Base-by-base conservation (phyloP, 768 basidiomycete genomes). In the Xanthoconium stramineum region DNA sequence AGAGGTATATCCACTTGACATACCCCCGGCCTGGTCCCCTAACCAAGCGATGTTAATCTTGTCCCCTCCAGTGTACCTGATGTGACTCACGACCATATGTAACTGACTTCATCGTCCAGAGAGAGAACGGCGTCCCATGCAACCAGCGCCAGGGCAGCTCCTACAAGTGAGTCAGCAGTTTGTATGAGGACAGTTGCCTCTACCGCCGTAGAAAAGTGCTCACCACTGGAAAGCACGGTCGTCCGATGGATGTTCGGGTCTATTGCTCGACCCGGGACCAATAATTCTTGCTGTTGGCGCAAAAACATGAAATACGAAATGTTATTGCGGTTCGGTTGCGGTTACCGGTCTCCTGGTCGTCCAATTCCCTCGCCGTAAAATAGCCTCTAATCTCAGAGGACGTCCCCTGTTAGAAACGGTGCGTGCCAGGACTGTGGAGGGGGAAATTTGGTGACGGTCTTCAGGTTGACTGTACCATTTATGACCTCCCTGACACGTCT, bases 21-120 rank as follows among this genome's bases (percentile, higher is more conserved):
- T 57, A 24, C 14, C 29, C 10, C 19, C 57, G 20, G 24, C 32
- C n/a, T 2, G 57, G n/a, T 33, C 55, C 56, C 47, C 65, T 65
- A 32, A 36, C 14, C 33, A 32, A 39, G 17, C 1, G 7, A 24
- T 24, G 24, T 24, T 24, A 24, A 24, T 24, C 24, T 24, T 24
- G 24, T 24, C 24, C 24, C 24, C 24, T 24, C 24, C 24, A 24
- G 24, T 24, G 24, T 24, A 24, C 24, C 24, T 24, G 24, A 17
- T 13, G 29, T 30, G 38, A 67, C 65, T 64, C 48, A 66, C 65
- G 38, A 39, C 65, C 65, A 66, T 44, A 66, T 66, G 39, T 50
- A 46, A 48, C 45, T 17, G 11, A 67, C 50, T 17, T 65, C 65
- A 6, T 59, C 40, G 3, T 45, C 62, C 5, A 67, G 39, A 32